A percentile compares a stretch with the other conserved stretches of the same genome.
Conservation (phyloP, 2,329 filamentous ascomycete genomes). For the Aureobasidium subglaciale region DNA sequence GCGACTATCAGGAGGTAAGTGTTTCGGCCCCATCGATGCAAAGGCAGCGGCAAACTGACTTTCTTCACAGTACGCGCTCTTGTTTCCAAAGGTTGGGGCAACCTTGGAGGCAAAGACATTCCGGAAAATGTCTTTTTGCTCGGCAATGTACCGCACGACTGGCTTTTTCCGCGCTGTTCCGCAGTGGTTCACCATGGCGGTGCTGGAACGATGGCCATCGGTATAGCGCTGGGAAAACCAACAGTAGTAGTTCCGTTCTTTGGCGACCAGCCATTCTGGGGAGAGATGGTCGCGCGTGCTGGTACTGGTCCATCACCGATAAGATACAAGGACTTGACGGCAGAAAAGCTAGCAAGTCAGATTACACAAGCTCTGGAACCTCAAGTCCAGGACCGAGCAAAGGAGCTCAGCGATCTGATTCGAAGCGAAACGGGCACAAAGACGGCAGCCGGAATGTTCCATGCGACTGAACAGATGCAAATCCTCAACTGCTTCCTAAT, state of each 20-base stretch:
- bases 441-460: conserved; percentile 35
- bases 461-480: conserved; percentile 18
- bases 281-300: conserved; percentile 34
- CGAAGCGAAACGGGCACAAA: conserved; percentile 31
- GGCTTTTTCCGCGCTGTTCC: conserved; percentile 31
- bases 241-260: conserved; percentile 38
- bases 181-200: conserved; percentile 34
- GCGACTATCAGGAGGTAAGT: conserved; percentile 21
- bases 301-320: conserved; percentile 36
- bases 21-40: neutral
- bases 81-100: conserved; percentile 33
- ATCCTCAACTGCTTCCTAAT: conserved; percentile 51
- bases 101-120: conserved; percentile 28
- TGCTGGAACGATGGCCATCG: conserved; percentile 32
- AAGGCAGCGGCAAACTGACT: neutral
- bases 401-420: conserved; percentile 20
- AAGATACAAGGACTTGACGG: conserved; percentile 30
- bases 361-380: conserved; percentile 30
- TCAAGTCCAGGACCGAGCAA: conserved; percentile 25
- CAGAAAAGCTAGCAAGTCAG: conserved; percentile 32
- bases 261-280: conserved; percentile 42
- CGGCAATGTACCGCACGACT: conserved; percentile 25
- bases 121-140: conserved; percentile 29
- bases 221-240: conserved; percentile 30
- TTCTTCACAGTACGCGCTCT: conserved; percentile 25